Base-by-base conservation (phyloP, 768 basidiomycete genomes). In the Antrodiella citrinella region DNA sequence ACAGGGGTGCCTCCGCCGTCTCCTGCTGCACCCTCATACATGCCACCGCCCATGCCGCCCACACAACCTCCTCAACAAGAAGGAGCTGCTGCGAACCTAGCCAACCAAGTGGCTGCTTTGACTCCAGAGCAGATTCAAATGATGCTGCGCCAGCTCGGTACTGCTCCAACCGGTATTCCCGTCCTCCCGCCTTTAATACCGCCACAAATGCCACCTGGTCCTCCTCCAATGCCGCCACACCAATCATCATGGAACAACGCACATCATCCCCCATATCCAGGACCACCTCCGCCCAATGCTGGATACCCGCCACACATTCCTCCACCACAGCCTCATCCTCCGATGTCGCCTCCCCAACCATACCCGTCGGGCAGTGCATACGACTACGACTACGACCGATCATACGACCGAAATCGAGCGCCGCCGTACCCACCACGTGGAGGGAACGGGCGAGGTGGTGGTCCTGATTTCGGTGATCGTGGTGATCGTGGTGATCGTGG, bases 51-150 rank as follows among this genome's bases (percentile, higher is more conserved):
- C 57, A 4, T 58, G 56, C 10, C 50, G 38, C 26, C 47, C 53
- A 18, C 51, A 45, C 45, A 50, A 48, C 26, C 15, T 12, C 60
- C 63, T 18, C 54, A 61, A 15, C 58, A 55, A 41, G 63, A 56
- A 50, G 57, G 24, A 26, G 59, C 65, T 11, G 69, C 62, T 25
- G 60, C 72, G 13, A 64, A 68, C 25, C 74, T 91, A 35, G 81
- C 82, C 5, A 78, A 82, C 4, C 82, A 87, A 58, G 78, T 89
- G 4, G 82, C 86, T 4, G 72, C 80, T 26, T 73, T 90, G 13
- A 86, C 84, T 2, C 84, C 85, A 0, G 86, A 86, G 45, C 87
- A 89, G 61, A 79, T 90, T 30, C 81, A 85, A 53, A 65, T 75
- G 44, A 78, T 89, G 65, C 67, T 89, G 11, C 74, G 76, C 26